Percentiles rank a stretch among this genome's conserved stretches.
These are phyloP conservation scores for Citeromyces siamensis DNA, from an alignment of 1,139 yeast species.

Conservation along the genomic window DNA sequence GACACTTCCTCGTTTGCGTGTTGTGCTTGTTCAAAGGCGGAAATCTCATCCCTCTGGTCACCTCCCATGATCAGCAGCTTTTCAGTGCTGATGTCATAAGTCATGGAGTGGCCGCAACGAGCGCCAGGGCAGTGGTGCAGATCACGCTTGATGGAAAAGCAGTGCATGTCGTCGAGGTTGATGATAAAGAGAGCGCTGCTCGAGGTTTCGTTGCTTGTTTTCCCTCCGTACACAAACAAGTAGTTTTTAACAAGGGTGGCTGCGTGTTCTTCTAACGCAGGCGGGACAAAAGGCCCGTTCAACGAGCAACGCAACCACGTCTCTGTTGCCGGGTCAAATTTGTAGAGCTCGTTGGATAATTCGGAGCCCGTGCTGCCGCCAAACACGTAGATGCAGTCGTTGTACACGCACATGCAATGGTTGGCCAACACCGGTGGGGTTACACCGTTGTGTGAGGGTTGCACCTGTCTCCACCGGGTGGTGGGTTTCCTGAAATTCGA, in stretches of 20 bases:
- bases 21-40: conserved; percentile 28
- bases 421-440: conserved; percentile 90
- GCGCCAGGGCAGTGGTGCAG: conserved; percentile 52
- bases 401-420: conserved; percentile 78
- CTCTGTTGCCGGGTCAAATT: conserved; percentile 58
- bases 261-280: conserved; percentile 88
- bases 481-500: conserved; percentile 78
- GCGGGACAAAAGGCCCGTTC: conserved; percentile 32
- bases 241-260: conserved; percentile 70
- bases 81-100: conserved; percentile 52
- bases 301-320: conserved; percentile 59
- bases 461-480: conserved; percentile 74
- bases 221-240: conserved; percentile 86
- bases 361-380: conserved; percentile 83
- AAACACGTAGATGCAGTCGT: conserved; percentile 66
- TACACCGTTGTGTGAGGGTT: conserved; percentile 30
- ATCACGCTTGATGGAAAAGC: conserved; percentile 27
- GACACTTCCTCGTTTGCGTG: conserved; percentile 29
- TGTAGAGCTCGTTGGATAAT: conserved; percentile 71
- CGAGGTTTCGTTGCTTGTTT: conserved; percentile 63
- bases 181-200: conserved; percentile 63
- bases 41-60: conserved; percentile 35
- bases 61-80: conserved; percentile 88
- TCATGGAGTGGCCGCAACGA: conserved; percentile 90
- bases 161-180: conserved; percentile 53